phyloP scores from a whole-genome alignment of 176 grass and related monocot genomes.

The Musa acuminata region DNA sequence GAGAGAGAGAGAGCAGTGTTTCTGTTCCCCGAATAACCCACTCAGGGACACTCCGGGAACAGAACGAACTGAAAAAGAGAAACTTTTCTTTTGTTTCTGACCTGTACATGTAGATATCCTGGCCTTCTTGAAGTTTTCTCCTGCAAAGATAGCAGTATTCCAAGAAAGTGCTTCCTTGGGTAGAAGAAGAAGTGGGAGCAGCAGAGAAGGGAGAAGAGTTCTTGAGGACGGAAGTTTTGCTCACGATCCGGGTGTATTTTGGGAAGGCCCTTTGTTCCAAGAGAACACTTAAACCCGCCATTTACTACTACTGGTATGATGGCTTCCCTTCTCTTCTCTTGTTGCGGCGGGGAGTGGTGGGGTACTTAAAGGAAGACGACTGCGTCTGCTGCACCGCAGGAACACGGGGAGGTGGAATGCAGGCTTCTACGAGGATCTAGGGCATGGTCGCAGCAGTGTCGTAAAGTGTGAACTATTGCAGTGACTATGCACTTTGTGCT shows the following conservation, averaged over 20 bases:
- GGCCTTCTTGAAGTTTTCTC: constrained; percentile 23
- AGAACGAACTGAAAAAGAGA: not conserved
- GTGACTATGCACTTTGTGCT: not conserved
- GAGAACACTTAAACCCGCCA: constrained; percentile 29
- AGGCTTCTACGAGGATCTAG: not conserved
- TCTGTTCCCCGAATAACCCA: too few relatives aligned
- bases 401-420: not conserved
- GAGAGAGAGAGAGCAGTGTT: too few relatives aligned
- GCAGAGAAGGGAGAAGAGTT: not conserved
- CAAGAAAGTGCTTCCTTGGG: constrained; percentile 17
- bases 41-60: not conserved
- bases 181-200: not conserved
- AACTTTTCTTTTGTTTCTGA: not conserved
- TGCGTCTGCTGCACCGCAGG: not conserved
- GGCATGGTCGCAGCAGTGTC: not conserved
- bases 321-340: not conserved
- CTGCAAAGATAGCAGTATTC: constrained; percentile 35
- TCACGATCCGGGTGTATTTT: constrained; percentile 17
- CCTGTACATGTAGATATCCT: constrained; percentile 54
- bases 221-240: constrained; percentile 23
- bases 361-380: constrained; percentile 1
- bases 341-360: not conserved
- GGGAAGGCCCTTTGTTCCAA: constrained; percentile 13
- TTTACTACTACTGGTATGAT: not conserved
- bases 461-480: not conserved